A percentile compares a stretch with the other conserved stretches of the same genome.
phyloP scores from a whole-genome alignment of 208 protist genomes.

The Tritrichomonas foetus region DNA sequence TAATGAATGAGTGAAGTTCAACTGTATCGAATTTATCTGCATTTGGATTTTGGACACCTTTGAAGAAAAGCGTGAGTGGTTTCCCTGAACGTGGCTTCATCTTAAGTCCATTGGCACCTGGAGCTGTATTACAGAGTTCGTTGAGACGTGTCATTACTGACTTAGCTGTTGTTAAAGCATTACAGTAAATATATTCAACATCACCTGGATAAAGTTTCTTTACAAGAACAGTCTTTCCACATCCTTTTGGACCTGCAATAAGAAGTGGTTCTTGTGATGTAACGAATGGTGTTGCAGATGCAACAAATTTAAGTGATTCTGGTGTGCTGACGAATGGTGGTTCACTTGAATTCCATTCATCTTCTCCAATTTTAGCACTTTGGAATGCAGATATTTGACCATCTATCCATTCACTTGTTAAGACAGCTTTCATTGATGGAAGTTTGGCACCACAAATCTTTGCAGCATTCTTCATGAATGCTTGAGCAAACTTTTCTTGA shows the following conservation, averaged over 20 bases:
- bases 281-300: background rate
- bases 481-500: background rate
- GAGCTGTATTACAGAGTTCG: background rate
- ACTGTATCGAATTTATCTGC: conserved; percentile 92
- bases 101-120: background rate
- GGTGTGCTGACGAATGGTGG: background rate
- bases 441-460: background rate
- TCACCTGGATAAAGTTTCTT: background rate
- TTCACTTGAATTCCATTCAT: background rate
- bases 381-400: background rate
- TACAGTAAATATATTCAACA: conserved; percentile 30
- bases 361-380: background rate
- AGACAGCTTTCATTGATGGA: background rate
- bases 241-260: conserved; percentile 27
- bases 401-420: background rate
- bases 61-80: conserved; percentile 68
- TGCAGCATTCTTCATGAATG: background rate
- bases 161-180: conserved; percentile 16
- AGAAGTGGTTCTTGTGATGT: background rate
- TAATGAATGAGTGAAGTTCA: conserved; percentile 87
- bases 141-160: background rate
- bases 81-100: conserved; percentile 59
- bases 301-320: background rate
- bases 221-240: background rate
- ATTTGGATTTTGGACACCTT: conserved; percentile 87